phyloP scores from a whole-genome alignment of 2,329 filamentous ascomycete species.

The Alternaria metachromatica region DNA sequence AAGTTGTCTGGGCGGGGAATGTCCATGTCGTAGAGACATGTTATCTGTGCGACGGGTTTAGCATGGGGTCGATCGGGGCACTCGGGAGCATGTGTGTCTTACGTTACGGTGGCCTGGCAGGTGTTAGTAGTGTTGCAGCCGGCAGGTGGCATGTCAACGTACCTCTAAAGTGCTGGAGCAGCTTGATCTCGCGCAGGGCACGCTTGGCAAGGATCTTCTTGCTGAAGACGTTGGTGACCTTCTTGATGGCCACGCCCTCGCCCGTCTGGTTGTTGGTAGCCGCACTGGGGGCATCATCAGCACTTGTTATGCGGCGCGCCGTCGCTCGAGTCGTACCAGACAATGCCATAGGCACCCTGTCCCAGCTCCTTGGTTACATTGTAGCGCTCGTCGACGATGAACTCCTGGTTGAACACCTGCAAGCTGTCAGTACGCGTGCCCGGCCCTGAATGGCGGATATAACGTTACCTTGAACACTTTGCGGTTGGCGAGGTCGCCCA shows the following conservation, averaged over 20 bases:
- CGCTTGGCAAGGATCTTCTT: constrained; percentile 99
- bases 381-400: constrained; percentile 97
- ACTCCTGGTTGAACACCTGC: constrained; percentile 93
- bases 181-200: constrained; percentile 96
- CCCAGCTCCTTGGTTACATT: constrained; percentile 98
- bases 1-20: constrained; percentile 97
- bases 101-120: constrained; percentile 56
- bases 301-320: constrained; percentile 4
- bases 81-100: constrained; percentile 54
- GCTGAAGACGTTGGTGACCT: constrained; percentile 99
- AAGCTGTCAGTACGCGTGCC: constrained; percentile 1
- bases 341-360: constrained; percentile 97
- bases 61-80: constrained; percentile 48
- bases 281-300: constrained; percentile 65
- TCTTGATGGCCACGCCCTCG: constrained; percentile 98
- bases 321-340: constrained; percentile 71
- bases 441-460: neutral
- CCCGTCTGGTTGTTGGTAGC: constrained; percentile 89
- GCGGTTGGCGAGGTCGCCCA: constrained; percentile 71
- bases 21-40: constrained; percentile 99
- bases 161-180: constrained; percentile 91
- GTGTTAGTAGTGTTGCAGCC: constrained; percentile 29
- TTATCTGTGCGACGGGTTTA: constrained; percentile 72
- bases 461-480: constrained; percentile 60
- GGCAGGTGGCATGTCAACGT: constrained; percentile 14